Conservation (phyloP, 106 monocot species). For the Agapanthus africanus region DNA sequence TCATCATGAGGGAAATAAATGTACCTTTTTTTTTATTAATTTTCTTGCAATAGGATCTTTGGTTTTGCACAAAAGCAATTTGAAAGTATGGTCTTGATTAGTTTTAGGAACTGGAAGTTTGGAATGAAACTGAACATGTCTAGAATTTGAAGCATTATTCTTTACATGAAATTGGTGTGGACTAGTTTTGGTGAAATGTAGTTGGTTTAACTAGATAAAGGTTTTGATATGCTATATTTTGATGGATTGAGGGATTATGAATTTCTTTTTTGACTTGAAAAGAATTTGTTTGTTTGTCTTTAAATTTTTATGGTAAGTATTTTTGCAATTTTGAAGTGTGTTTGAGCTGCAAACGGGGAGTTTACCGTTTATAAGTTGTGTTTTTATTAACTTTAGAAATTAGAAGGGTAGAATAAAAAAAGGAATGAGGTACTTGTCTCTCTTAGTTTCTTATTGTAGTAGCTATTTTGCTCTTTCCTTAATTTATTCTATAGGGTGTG, state of each 20-base stretch:
- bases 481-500: too few relatives aligned
- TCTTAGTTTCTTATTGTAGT: neutral
- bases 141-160: too few relatives aligned
- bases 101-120: neutral
- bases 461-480: neutral
- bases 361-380: too few relatives aligned
- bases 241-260: neutral
- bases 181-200: neutral
- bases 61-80: neutral
- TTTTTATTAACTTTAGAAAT: neutral
- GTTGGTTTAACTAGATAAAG: neutral
- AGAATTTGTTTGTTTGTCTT: neutral
- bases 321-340: too few relatives aligned
- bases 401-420: neutral
- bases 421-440: neutral
- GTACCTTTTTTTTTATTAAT: too few relatives aligned
- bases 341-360: too few relatives aligned
- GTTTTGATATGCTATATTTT: neutral
- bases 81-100: neutral
- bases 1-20: too few relatives aligned
- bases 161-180: too few relatives aligned
- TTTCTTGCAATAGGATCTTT: too few relatives aligned
- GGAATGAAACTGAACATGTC: too few relatives aligned
- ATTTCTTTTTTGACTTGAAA: neutral
- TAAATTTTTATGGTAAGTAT: too few relatives aligned